Evolutionary conservation across 192 early-diverging fungal species (phyloP).

Genomic region (Thoreauomyces humboldtii): DNA sequence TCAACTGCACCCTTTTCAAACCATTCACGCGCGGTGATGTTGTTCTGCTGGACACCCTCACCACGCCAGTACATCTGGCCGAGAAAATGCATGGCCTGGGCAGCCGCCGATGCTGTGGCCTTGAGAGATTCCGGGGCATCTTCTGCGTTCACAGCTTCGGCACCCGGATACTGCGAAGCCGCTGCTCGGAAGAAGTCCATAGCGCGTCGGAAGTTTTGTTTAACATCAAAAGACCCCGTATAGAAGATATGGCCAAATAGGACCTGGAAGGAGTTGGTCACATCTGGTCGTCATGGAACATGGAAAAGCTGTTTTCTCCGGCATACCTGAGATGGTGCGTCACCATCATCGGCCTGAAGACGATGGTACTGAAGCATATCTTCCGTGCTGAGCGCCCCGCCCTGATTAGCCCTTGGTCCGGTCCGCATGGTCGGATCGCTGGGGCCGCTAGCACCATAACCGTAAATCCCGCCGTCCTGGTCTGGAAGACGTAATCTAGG

Average conservation of each 20-base stretch:
- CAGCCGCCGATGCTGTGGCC: conserved; percentile 47
- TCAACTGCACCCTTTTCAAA: conserved; percentile 67
- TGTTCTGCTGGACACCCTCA: conserved; percentile 64
- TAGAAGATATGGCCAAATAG: conserved; percentile 82
- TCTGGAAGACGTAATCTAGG: conserved; percentile 70
- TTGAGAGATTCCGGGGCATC: conserved; percentile 15
- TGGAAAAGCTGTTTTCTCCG: neutral
- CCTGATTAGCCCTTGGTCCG: neutral
- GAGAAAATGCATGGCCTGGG: conserved; percentile 73
- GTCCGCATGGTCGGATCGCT: conserved; percentile 50
- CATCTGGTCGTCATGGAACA: neutral
- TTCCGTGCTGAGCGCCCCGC: conserved; percentile 37
- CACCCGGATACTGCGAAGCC: conserved; percentile 45
- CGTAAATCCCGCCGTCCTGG: conserved; percentile 80
- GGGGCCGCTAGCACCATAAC: conserved; percentile 66
- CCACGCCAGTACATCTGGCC: conserved; percentile 91
- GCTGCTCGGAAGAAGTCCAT: conserved; percentile 57
- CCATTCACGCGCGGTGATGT: conserved; percentile 74
- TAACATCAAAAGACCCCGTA: conserved; percentile 56
- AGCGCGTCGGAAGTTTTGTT: conserved; percentile 61
- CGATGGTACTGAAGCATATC: conserved; percentile 79
- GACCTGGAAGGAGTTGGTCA: conserved; percentile 32
- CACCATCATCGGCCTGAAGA: conserved; percentile 63
- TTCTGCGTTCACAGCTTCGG: neutral
- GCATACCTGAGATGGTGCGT: conserved; percentile 55